phyloP scores from a whole-genome alignment of 306 rosid species.

The Carpinus viminea region DNA sequence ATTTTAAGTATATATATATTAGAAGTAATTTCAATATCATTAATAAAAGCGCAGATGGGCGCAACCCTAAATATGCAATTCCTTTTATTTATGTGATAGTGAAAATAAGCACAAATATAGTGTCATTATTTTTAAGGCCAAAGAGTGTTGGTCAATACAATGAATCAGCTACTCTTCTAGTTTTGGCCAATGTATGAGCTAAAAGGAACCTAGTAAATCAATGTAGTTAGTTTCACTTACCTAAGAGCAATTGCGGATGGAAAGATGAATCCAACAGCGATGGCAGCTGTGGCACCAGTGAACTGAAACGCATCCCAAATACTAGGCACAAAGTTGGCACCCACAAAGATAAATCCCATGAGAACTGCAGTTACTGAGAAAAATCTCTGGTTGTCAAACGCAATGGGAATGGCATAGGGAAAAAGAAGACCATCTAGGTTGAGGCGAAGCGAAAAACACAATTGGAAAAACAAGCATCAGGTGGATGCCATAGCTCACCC shows the following conservation, averaged over 20 bases:
- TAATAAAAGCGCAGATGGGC: no score
- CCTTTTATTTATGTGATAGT: background rate
- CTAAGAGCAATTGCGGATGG: conserved; percentile 66
- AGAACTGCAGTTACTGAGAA: conserved; percentile 50
- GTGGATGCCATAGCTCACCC: conserved; percentile 77
- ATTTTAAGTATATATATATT: background rate
- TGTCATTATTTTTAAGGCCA: background rate
- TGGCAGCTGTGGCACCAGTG: conserved; percentile 75
- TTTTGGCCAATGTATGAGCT: background rate
- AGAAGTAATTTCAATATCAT: no score
- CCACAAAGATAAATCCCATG: conserved; percentile 57
- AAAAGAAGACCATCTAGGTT: conserved; percentile 67
- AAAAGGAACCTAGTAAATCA: background rate
- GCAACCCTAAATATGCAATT: background rate
- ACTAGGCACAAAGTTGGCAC: conserved; percentile 71
- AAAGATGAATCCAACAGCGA: conserved; percentile 60
- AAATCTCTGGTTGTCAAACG: conserved; percentile 56
- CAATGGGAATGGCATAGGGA: conserved; percentile 60
- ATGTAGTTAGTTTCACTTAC: conserved; percentile 28
- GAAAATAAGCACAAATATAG: background rate
- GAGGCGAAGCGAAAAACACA: conserved; percentile 70
- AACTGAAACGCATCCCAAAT: conserved; percentile 88
- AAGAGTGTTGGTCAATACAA: background rate
- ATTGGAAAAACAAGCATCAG: conserved; percentile 77
- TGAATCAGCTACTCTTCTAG: background rate